Conservation (phyloP, 2,329 filamentous ascomycete genomes). For the Scleromitrula shiraiana region DNA sequence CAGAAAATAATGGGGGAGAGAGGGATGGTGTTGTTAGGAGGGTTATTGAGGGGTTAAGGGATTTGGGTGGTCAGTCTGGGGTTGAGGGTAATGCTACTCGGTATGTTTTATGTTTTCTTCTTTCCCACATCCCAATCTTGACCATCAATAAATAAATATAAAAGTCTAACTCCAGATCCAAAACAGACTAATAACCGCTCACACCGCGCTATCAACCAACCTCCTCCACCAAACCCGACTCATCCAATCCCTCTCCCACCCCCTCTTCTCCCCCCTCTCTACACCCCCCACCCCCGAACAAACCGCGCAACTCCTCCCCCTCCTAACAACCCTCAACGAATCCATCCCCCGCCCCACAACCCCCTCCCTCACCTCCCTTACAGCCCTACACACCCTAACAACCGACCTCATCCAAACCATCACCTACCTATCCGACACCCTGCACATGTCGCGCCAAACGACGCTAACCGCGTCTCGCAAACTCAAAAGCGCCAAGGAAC, state of each 20-base stretch:
- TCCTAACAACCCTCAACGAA: slow-evolving; percentile 57
- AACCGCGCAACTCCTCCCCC: slow-evolving; percentile 60
- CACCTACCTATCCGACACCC: slow-evolving; percentile 77
- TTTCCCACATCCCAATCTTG: neutral
- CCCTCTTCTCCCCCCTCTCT: slow-evolving; percentile 60
- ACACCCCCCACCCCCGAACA: slow-evolving; percentile 54
- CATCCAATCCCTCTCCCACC: slow-evolving; percentile 65
- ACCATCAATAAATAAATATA: neutral
- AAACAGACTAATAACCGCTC: slow-evolving; percentile 62
- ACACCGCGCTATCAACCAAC: slow-evolving; percentile 67
- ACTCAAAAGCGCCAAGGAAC: slow-evolving; percentile 72
- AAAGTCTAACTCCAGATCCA: slow-evolving; percentile 7
- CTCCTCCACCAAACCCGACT: slow-evolving; percentile 67
- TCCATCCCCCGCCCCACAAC: slow-evolving; percentile 59
- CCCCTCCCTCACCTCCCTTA: slow-evolving; percentile 55
- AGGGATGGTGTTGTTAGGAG: slow-evolving; percentile 60
- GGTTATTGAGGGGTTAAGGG: slow-evolving; percentile 60
- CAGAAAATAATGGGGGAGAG: slow-evolving; percentile 57
- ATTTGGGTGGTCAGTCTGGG: slow-evolving; percentile 64
- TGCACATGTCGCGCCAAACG: slow-evolving; percentile 90
- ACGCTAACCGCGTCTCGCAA: slow-evolving; percentile 74
- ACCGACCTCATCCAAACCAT: slow-evolving; percentile 70
- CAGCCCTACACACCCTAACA: slow-evolving; percentile 61
- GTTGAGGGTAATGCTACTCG: slow-evolving; percentile 66
- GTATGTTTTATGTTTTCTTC: slow-evolving; percentile 34